A percentile compares a stretch with the other conserved stretches of the same genome.
Evolutionary conservation across 1,139 yeast species (phyloP).

Genomic region (Diutina pseudorugosa): DNA sequence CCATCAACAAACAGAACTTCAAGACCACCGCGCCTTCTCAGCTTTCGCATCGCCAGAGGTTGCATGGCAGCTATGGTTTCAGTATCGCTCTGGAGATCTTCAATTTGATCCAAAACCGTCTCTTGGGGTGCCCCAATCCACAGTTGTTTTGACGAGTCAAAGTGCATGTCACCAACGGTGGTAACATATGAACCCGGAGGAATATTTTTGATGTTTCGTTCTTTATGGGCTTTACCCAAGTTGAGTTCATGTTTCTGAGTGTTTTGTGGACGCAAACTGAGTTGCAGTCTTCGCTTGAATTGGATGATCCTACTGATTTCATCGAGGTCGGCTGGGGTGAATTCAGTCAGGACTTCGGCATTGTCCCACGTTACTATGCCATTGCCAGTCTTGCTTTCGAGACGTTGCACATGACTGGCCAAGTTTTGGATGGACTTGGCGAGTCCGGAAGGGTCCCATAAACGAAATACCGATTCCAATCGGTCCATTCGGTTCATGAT

Average conservation of each 20-base stretch:
- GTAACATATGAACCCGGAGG: background rate
- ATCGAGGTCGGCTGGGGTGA: background rate
- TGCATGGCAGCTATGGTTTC: background rate
- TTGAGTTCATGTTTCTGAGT: background rate
- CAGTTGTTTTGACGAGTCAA: background rate
- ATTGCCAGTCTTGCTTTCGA: background rate
- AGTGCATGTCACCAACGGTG: background rate
- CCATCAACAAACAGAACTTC: constrained; percentile 1
- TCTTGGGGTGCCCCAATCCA: background rate
- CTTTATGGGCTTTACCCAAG: background rate
- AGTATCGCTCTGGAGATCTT: background rate
- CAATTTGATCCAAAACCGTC: background rate
- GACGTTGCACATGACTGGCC: background rate
- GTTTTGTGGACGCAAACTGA: background rate
- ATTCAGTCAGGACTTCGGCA: background rate
- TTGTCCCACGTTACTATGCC: background rate
- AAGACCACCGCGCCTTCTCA: background rate
- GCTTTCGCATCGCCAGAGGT: constrained; percentile 3
- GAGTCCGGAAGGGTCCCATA: background rate
- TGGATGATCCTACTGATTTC: background rate
- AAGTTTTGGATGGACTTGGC: background rate
- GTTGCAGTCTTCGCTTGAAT: background rate
- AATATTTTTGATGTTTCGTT: background rate
- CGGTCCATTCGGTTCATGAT: background rate
- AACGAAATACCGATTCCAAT: background rate